phyloP scores from a whole-genome alignment of 176 grass and related monocot genomes.

The Paspalum notatum region DNA sequence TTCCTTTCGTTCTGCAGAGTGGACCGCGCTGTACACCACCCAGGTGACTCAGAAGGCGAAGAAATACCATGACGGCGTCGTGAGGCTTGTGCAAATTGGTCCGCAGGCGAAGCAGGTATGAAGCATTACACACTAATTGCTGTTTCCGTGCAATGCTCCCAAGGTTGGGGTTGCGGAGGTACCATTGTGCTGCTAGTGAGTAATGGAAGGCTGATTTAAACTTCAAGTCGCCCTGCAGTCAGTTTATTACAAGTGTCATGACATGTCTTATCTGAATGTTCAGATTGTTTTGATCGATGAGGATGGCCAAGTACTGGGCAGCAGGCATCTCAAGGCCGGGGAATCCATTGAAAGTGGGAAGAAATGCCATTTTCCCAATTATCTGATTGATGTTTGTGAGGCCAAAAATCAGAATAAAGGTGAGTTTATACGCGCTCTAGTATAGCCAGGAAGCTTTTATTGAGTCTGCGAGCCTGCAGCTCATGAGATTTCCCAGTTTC shows the following conservation, averaged over 20 bases:
- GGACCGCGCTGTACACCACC: constrained; percentile 67
- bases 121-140: neutral
- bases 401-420: constrained; percentile 42
- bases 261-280: constrained; percentile 20
- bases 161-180: neutral
- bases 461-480: neutral
- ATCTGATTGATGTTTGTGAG: constrained; percentile 62
- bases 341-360: constrained; percentile 62
- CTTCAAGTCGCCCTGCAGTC: neutral
- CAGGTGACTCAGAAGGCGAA: constrained; percentile 85
- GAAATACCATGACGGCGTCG: constrained; percentile 69
- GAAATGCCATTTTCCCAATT: constrained; percentile 57
- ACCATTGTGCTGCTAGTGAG: neutral
- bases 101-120: constrained; percentile 63
- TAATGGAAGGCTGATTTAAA: neutral
- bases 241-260: constrained; percentile 29
- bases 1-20: constrained; percentile 35
- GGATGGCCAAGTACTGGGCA: constrained; percentile 55
- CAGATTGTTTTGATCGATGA: constrained; percentile 72
- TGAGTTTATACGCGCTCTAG: constrained; percentile 27
- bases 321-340: constrained; percentile 60
- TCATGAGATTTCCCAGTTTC: neutral
- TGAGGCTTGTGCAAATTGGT: constrained; percentile 54
- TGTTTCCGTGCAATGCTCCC: neutral
- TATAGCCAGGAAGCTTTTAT: neutral